A percentile compares a stretch with the other conserved stretches of the same genome.
These are phyloP conservation scores for Leccinum incarnatum DNA, from an alignment of 768 basidiomycete genomes.

Conservation along the genomic window DNA sequence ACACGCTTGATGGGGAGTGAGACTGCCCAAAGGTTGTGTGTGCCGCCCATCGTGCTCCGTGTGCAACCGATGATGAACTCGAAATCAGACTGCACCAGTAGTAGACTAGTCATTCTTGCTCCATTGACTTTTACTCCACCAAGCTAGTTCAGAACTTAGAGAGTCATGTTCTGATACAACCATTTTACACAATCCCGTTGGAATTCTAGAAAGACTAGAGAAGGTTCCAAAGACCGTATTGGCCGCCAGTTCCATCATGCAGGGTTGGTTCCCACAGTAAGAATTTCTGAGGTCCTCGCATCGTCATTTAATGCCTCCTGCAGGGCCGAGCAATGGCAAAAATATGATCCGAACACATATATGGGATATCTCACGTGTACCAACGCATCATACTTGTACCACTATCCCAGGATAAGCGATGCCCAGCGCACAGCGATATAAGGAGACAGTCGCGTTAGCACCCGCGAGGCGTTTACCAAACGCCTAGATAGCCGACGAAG, in stretches of 20 bases:
- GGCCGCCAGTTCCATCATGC: background rate
- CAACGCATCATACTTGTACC: background rate
- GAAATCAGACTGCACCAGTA: background rate
- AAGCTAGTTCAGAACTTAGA: background rate
- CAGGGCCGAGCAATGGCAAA: background rate
- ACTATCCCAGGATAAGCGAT: constrained; percentile 1
- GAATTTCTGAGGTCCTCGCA: background rate
- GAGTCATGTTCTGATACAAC: background rate
- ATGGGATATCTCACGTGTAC: constrained; percentile 1
- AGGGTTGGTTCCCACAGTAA: background rate
- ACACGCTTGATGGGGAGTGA: background rate
- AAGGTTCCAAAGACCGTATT: background rate
- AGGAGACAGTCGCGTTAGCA: background rate
- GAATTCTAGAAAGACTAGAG: background rate
- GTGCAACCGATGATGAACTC: background rate
- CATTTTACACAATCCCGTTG: background rate
- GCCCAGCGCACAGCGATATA: background rate
- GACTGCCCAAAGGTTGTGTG: background rate
- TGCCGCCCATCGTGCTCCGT: background rate
- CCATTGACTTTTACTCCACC: background rate
- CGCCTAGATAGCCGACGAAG: background rate
- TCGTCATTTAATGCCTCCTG: background rate
- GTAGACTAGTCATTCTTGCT: background rate
- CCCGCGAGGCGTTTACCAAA: constrained; percentile 14
- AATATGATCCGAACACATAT: constrained; percentile 8